Evolutionary conservation across 768 basidiomycete genomes (phyloP).

Genomic region (Rhizopogon sp.): DNA sequence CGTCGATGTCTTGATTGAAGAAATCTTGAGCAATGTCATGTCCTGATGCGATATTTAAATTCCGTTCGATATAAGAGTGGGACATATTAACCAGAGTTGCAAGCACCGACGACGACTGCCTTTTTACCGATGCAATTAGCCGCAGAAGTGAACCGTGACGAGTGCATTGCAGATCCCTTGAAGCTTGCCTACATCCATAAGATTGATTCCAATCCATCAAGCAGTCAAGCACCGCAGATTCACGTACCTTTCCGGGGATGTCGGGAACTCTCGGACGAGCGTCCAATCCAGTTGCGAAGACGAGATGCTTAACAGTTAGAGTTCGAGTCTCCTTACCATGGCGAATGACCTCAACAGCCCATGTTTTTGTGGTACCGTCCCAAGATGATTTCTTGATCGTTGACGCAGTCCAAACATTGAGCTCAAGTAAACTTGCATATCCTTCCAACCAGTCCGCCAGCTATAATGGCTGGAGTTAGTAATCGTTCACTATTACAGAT

Average conservation of each 20-base stretch:
- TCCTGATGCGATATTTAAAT: conserved; percentile 10
- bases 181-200: conserved; percentile 35
- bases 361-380: conserved; percentile 22
- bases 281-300: no score
- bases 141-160: conserved; percentile 43
- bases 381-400: no score
- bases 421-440: conserved; percentile 31
- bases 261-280: conserved; percentile 33
- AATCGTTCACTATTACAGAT: not conserved
- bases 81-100: conserved; percentile 43
- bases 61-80: not conserved
- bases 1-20: conserved; percentile 23
- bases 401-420: no score
- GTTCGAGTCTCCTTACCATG: not conserved
- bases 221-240: not conserved
- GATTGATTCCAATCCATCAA: not conserved
- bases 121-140: conserved; percentile 54
- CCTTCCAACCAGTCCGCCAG: conserved; percentile 63
- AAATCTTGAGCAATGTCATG: conserved; percentile 36
- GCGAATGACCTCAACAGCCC: conserved; percentile 39
- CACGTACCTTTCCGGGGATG: conserved; percentile 17
- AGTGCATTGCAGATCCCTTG: conserved; percentile 52
- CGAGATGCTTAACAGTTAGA: no score
- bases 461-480: conserved; percentile 18
- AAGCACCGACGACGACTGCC: conserved; percentile 62